Evolutionary conservation across 805 yeast species (phyloP), one percentile per base, ranked within the genome.

Genomic region (Zygotorulaspora florentina): DNA sequence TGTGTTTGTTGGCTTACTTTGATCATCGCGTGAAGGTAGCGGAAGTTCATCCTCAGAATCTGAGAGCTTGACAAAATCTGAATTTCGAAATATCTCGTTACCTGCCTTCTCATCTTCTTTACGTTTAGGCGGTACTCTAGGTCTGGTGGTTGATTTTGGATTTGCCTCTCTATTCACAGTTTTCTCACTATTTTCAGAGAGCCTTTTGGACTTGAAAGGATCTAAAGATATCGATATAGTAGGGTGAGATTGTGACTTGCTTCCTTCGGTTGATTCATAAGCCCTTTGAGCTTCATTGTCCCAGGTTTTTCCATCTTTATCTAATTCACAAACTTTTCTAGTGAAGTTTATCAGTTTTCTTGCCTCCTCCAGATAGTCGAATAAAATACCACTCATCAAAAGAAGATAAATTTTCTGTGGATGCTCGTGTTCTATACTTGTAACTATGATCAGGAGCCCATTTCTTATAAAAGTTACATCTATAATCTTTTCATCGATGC

Each of bases 331-430:
- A 9, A 42, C 29, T 16, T 15, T 27, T 38, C 35, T 34, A 3
- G 50, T 40, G 41, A 50, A 50, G 10, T 38, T 40, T 20, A 47
- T 41, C 9, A 50, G 29, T 26, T 47, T 50, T 15, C 27, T 25
- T 13, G 48, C 48, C 38, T 50, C 51, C 12, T 40, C 42, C 8
- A 40, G 28, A 26, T 42, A 47, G 16, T 47, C 51, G 26, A 27
- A 20, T 15, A 18, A 16, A 12, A 40, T 9, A 8, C n/a, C 31
- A 33, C 23, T 20, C 48, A 45, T 45, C 38, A 17, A 17, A n/a
- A 10, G 31, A 12, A 13, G 6, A 29, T 8, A 8, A 12, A 11
- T 25, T 13, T 23, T 18, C 27, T 25, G 38, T n/a, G 18, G 15
- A 30, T n/a, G 35, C 35, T 9, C 18, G 25, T 20, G 4, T 20